Evolutionary conservation across 2,329 filamentous ascomycete genomes (phyloP).

Genomic region (Rosellinia necatrix): DNA sequence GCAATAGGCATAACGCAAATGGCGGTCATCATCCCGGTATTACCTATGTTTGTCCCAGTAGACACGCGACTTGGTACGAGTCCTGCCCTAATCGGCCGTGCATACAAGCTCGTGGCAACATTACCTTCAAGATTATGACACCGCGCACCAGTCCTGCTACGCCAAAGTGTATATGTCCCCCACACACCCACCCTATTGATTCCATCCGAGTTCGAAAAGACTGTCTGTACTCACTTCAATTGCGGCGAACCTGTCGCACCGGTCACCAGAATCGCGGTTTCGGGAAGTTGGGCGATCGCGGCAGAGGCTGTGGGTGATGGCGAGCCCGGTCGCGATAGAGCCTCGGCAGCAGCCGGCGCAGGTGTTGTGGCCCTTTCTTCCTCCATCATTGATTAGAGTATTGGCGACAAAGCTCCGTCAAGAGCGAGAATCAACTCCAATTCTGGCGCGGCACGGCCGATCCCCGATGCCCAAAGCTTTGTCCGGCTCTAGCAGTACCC

Average conservation of each 20-base stretch:
- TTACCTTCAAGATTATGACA: neutral
- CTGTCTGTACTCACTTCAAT: conserved; percentile 49
- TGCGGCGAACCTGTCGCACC: conserved; percentile 50
- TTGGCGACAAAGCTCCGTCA: no score
- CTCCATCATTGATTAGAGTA: conserved; percentile 49
- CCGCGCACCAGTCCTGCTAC: conserved; percentile 2
- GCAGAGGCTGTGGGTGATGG: conserved; percentile 52
- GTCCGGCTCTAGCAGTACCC: conserved; percentile 15
- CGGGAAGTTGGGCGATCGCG: conserved; percentile 52
- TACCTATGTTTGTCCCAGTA: conserved; percentile 14
- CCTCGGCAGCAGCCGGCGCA: conserved; percentile 49
- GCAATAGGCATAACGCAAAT: conserved; percentile 9
- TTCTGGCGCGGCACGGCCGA: conserved; percentile 31
- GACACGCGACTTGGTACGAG: conserved; percentile 1
- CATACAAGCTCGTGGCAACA: conserved; percentile 2
- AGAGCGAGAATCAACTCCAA: conserved; percentile 13
- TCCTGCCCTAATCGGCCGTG: neutral
- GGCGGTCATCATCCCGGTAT: neutral
- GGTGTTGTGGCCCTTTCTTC: conserved; percentile 46
- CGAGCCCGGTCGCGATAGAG: conserved; percentile 55
- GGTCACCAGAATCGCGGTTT: conserved; percentile 51
- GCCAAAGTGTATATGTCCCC: neutral
- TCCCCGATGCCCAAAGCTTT: conserved; percentile 31
- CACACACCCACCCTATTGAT: neutral
- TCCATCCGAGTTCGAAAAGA: conserved; percentile 2